phyloP scores from a whole-genome alignment of 2,329 filamentous ascomycete genomes.

The Elsinoe perseae region DNA sequence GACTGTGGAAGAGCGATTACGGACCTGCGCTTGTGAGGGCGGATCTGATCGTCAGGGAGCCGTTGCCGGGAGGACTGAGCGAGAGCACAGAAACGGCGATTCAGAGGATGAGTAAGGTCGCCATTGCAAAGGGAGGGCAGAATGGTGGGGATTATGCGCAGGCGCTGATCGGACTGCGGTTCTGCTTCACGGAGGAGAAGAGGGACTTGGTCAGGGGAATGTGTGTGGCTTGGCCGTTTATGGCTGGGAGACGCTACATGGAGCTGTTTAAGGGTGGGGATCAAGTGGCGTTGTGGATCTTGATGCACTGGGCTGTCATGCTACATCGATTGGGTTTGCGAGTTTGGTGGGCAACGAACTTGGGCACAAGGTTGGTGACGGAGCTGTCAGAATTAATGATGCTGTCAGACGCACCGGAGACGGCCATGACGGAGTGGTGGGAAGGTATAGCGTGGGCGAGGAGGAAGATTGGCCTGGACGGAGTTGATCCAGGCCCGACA shows the following conservation, averaged over 20 bases:
- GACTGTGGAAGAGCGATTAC: background rate
- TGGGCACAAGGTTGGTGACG: constrained; percentile 13
- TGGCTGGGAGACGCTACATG: background rate
- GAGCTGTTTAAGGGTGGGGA: background rate
- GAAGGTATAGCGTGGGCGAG: constrained; percentile 5
- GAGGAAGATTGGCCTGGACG: background rate
- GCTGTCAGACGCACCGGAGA: background rate
- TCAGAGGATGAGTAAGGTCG: background rate
- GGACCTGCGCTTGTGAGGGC: background rate
- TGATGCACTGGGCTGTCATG: constrained; percentile 14
- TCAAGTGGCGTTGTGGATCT: constrained; percentile 5
- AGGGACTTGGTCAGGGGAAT: background rate
- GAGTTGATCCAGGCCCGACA: background rate
- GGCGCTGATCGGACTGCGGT: background rate
- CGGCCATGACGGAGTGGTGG: constrained; percentile 1
- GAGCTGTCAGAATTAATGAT: constrained; percentile 18
- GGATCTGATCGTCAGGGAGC: background rate
- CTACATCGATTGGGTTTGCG: background rate
- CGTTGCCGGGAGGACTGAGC: background rate
- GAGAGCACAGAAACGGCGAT: background rate
- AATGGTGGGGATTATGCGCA: background rate
- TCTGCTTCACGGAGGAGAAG: constrained; percentile 11
- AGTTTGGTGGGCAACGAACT: constrained; percentile 6
- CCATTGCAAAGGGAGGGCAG: background rate
- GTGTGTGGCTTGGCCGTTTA: background rate